A percentile compares a stretch with the other conserved stretches of the same genome.
phyloP scores from a whole-genome alignment of 768 basidiomycete genomes.

The Tricholoma hemisulphureum region DNA sequence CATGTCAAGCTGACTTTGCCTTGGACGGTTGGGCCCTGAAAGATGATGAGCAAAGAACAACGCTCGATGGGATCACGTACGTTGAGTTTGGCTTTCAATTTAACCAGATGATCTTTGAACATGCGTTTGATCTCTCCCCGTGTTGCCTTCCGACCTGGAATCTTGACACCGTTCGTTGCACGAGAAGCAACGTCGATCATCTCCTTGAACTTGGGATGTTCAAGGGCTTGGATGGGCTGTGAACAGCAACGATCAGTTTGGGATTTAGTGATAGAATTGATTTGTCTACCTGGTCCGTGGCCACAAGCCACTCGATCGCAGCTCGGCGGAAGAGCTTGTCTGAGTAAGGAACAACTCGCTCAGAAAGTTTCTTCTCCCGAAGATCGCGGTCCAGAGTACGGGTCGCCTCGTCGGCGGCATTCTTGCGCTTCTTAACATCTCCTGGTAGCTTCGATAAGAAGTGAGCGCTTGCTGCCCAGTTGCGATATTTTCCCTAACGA shows the following conservation, averaged over 20 bases:
- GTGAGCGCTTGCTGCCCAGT: too few species aligned
- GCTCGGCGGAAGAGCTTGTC: conserved; percentile 27
- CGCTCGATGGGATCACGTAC: not conserved
- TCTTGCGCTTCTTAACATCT: too few species aligned
- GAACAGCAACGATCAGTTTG: conserved; percentile 37
- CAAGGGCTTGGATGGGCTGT: too few species aligned
- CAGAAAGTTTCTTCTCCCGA: conserved; percentile 10
- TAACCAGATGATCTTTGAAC: not conserved
- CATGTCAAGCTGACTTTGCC: conserved; percentile 14
- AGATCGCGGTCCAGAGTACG: conserved; percentile 29
- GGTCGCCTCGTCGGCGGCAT: conserved; percentile 1
- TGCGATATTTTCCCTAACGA: too few species aligned
- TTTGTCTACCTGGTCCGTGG: conserved; percentile 37
- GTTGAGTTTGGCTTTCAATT: not conserved
- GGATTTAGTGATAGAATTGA: conserved; percentile 31
- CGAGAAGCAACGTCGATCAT: not conserved
- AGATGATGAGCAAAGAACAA: not conserved
- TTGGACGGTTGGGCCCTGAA: not conserved
- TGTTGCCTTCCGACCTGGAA: not conserved
- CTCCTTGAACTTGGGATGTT: conserved; percentile 33
- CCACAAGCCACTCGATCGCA: conserved; percentile 38
- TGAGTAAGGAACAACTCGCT: conserved; percentile 27
- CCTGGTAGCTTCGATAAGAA: too few species aligned
- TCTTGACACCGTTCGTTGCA: too few species aligned
- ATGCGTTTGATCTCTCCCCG: not conserved